A percentile compares a stretch with the other conserved stretches of the same genome.
Conservation (phyloP, 83 land plant genomes). For the Picea abies region DNA sequence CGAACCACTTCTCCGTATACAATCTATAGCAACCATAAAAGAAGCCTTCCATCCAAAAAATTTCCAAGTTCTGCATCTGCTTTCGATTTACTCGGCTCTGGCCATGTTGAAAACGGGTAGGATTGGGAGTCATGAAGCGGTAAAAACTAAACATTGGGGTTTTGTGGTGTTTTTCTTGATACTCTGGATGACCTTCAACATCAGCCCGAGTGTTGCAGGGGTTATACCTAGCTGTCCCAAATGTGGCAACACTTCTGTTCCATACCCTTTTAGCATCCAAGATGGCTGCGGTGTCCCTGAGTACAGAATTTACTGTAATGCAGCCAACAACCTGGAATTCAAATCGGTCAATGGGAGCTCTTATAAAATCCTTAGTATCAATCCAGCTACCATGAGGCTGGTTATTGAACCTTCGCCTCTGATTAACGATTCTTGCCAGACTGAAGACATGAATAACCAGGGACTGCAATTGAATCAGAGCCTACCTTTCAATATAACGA, state of each 20-base stretch:
- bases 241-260: conserved; percentile 11
- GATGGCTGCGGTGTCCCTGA: conserved; percentile 12
- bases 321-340: conserved; percentile 16
- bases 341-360: conserved; percentile 30
- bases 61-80: too few species aligned
- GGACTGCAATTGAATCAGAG: conserved; percentile 50
- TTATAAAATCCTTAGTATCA: conserved; percentile 3
- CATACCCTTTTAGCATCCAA: background rate
- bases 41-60: too few species aligned
- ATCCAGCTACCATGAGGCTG: background rate
- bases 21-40: too few species aligned
- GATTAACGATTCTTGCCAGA: conserved; percentile 13
- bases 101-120: too few species aligned
- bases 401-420: conserved; percentile 2
- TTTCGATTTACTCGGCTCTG: too few species aligned
- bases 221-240: background rate
- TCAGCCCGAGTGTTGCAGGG: too few species aligned
- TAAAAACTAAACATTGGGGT: too few species aligned
- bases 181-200: too few species aligned
- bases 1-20: too few species aligned
- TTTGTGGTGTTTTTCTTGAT: too few species aligned
- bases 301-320: conserved; percentile 1
- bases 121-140: too few species aligned
- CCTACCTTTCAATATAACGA: conserved; percentile 63
- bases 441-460: background rate